Base-by-base conservation (phyloP, 2,329 filamentous ascomycete species). In the Claviceps fusiformis region DNA sequence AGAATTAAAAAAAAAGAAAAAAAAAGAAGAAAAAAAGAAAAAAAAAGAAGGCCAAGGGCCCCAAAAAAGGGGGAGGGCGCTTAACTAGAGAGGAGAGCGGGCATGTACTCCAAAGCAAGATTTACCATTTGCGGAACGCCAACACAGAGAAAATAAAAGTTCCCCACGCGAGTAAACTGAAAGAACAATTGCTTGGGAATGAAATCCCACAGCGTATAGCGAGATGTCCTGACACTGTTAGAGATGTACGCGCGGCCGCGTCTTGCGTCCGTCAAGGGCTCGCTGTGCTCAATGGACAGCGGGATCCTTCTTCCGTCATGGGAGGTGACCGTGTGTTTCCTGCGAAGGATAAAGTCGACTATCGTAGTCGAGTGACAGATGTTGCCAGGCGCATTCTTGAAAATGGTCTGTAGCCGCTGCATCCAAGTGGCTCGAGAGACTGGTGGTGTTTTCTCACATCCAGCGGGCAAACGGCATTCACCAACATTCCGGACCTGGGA, bases 121-220 rank as follows among this genome's bases (percentile, higher is more conserved):
- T 65, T 41, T 59, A 71, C 69, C 71, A 88, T 89, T 69, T 95
- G 89, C 52, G 92, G 77, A 58, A 95, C 83, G 47, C 88, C 87
- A 59, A 95, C 82, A 61, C 87, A 84, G 55, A 95, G 76, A 68
- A 95, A 95, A 69, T 95, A 81, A 64, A 95, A 93, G 69, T 95
- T 95, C 61, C 87, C 87, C 50, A 95, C 72, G 58, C 92, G 87
- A 8, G 87, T 87, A 65, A 93, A 93, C 64, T 95, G 89, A 54
- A 89, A 90, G 57, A 91, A 78, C 17, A 95, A 68, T 66, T 95
- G 90, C 59, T 89, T 87, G 3, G 89, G 90, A 15, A 95, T 69
- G 66, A 95, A 95, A 67, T 91, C 87, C 77, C 84, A 90, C 2
- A 88, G 69, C 24, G 84, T 93, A 67, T 95, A 95, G 50, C 89